Conservation (phyloP, 176 grass and related monocot species). For the Zoysia pacifica region DNA sequence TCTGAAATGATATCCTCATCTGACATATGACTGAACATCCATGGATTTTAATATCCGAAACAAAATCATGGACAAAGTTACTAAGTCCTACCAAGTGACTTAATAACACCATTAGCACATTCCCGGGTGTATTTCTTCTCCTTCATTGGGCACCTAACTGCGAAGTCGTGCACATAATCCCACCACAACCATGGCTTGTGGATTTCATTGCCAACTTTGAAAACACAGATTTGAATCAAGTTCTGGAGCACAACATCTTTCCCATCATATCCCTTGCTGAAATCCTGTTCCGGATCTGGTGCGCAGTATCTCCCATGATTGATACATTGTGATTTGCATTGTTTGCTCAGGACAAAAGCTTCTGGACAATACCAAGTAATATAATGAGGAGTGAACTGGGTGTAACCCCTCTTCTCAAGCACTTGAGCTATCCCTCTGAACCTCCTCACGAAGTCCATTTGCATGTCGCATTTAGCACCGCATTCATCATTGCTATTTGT, state of each 20-base stretch:
- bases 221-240: constrained; percentile 71
- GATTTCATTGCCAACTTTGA: constrained; percentile 68
- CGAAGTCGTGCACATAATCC: constrained; percentile 89
- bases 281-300: constrained; percentile 88
- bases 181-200: constrained; percentile 85
- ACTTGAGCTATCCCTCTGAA: constrained; percentile 76
- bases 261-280: constrained; percentile 74
- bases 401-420: constrained; percentile 74
- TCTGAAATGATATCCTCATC: not conserved
- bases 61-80: not conserved
- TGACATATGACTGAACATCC: not conserved
- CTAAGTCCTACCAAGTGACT: constrained; percentile 63
- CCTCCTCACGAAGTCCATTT: constrained; percentile 69
- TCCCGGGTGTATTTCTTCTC: constrained; percentile 80
- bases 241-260: constrained; percentile 82
- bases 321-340: constrained; percentile 83
- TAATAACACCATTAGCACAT: constrained; percentile 66
- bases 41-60: not conserved
- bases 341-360: constrained; percentile 71
- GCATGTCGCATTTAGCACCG: constrained; percentile 75
- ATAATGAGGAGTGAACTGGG: constrained; percentile 84
- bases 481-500: constrained; percentile 93
- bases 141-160: constrained; percentile 85
- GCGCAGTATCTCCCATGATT: constrained; percentile 81
- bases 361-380: constrained; percentile 92